phyloP scores from a whole-genome alignment of 495 filamentous ascomycete genomes.

The Hypoxylon lenormandii region DNA sequence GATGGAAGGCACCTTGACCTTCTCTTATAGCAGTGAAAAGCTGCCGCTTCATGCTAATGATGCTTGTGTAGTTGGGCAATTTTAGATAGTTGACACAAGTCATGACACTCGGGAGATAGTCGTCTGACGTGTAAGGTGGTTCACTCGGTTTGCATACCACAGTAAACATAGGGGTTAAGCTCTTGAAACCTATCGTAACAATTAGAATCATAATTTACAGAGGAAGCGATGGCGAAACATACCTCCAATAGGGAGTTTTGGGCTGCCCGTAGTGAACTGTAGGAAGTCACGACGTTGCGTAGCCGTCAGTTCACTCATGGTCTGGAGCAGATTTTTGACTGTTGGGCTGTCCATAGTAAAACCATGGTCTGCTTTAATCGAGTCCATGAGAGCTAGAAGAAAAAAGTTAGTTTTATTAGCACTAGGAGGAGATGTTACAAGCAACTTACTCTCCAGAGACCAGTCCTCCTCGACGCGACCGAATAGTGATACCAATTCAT shows the following conservation, averaged over 20 bases:
- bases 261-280: slow-evolving; percentile 98
- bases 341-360: slow-evolving; percentile 99
- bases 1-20: slow-evolving; percentile 98
- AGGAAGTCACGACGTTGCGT: slow-evolving; percentile 91
- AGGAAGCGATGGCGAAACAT: slow-evolving; percentile 53
- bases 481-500: slow-evolving; percentile 96
- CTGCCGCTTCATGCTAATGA: slow-evolving; percentile 79
- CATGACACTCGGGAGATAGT: slow-evolving; percentile 98
- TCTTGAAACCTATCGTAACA: slow-evolving; percentile 82
- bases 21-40: slow-evolving; percentile 89
- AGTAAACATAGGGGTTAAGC: slow-evolving; percentile 95
- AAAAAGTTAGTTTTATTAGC: slow-evolving; percentile 32
- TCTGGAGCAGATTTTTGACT: slow-evolving; percentile 90
- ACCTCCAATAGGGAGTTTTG: slow-evolving; percentile 98
- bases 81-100: slow-evolving; percentile 99
- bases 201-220: slow-evolving; percentile 22
- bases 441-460: slow-evolving; percentile 88
- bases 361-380: slow-evolving; percentile 99
- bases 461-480: slow-evolving; percentile 95
- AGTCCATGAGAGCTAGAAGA: slow-evolving; percentile 86
- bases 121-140: slow-evolving; percentile 91
- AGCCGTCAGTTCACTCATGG: slow-evolving; percentile 86
- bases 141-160: slow-evolving; percentile 99
- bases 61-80: slow-evolving; percentile 89
- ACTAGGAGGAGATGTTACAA: not conserved